These are phyloP conservation scores for Garcia nutans DNA, from an alignment of 345 rosid species.

Conservation along the genomic window DNA sequence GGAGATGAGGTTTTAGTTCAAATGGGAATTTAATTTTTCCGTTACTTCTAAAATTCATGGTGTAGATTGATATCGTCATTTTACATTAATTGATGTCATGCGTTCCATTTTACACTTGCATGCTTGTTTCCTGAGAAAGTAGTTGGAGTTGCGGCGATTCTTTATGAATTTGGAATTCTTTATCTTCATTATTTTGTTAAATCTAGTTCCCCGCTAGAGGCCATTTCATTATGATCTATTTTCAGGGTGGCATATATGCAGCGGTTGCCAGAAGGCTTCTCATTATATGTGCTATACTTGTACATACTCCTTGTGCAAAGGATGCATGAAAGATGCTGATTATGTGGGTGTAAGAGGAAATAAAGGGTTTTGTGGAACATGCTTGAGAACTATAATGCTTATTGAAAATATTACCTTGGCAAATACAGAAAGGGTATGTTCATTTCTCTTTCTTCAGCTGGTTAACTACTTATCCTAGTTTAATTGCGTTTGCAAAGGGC, in stretches of 20 bases:
- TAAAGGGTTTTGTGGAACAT: conserved; percentile 90
- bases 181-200: not conserved
- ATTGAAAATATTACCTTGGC: conserved; percentile 62
- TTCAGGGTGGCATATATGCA: conserved; percentile 98
- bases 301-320: conserved; percentile 91
- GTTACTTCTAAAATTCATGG: not conserved
- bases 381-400: conserved; percentile 84
- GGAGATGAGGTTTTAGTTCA: not conserved
- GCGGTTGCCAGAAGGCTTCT: conserved; percentile 76
- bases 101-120: not conserved
- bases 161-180: not conserved
- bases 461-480: conserved; percentile 2
- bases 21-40: not conserved
- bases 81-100: not conserved
- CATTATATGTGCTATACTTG: conserved; percentile 94
- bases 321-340: conserved; percentile 86
- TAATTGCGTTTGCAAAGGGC: conserved; percentile 8
- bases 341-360: conserved; percentile 68
- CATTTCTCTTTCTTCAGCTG: conserved; percentile 9
- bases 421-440: conserved; percentile 63
- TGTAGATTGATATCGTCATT: not conserved
- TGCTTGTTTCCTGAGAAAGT: not conserved
- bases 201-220: not conserved
- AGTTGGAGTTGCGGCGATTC: not conserved
- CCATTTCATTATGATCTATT: conserved; percentile 10